A percentile compares a stretch with the other conserved stretches of the same genome.
Evolutionary conservation across 1,139 yeast genomes (phyloP).

Genomic region (Taiozyma sp.): DNA sequence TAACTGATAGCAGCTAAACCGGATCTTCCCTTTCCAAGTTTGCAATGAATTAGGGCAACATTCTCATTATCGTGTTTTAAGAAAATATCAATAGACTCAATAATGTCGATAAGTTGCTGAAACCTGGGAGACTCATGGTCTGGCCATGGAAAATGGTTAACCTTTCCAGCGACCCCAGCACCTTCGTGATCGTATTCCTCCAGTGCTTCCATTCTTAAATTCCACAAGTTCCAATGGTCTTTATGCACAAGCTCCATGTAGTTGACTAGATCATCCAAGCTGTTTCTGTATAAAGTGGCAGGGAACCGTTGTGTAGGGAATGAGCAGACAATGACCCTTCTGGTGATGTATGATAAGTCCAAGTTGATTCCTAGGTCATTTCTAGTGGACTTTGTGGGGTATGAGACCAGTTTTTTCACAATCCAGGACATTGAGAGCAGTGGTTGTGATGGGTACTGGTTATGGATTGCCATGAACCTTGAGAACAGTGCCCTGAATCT

Average conservation of each 20-base stretch:
- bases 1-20: slow-evolving; percentile 75
- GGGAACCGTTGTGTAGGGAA: slow-evolving; percentile 53
- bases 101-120: slow-evolving; percentile 36
- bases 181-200: slow-evolving; percentile 44
- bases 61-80: slow-evolving; percentile 30
- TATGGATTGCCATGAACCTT: not conserved
- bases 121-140: slow-evolving; percentile 82
- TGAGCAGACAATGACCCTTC: slow-evolving; percentile 61
- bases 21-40: slow-evolving; percentile 89
- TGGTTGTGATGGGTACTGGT: not conserved
- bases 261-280: slow-evolving; percentile 43
- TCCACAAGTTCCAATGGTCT: slow-evolving; percentile 65
- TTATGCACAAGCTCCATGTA: slow-evolving; percentile 46
- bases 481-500: too few species aligned
- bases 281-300: slow-evolving; percentile 49
- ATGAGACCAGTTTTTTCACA: slow-evolving; percentile 4
- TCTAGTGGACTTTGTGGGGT: slow-evolving; percentile 7
- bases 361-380: slow-evolving; percentile 28
- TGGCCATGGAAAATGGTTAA: slow-evolving; percentile 35
- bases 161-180: slow-evolving; percentile 10
- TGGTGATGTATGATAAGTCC: slow-evolving; percentile 63
- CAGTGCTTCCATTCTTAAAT: slow-evolving; percentile 56
- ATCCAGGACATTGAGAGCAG: not conserved
- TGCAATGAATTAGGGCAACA: slow-evolving; percentile 78
- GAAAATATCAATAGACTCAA: slow-evolving; percentile 41